Conservation (phyloP, 768 basidiomycete genomes). For the Boletus rubescentipes region DNA sequence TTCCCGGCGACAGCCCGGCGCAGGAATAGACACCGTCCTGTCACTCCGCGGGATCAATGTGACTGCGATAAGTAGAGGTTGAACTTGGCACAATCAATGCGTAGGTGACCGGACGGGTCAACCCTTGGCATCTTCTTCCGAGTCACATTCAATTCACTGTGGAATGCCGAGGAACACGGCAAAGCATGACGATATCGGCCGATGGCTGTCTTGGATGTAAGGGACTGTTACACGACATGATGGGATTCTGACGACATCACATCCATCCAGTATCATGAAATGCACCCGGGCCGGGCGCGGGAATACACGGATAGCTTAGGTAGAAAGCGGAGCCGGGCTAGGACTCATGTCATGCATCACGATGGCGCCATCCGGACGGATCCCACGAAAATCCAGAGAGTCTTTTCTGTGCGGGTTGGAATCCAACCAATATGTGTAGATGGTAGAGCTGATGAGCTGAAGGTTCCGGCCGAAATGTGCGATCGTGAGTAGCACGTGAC, state of each 20-base stretch:
- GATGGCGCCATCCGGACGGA: not conserved
- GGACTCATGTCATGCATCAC: too few species aligned
- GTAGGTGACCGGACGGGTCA: too few species aligned
- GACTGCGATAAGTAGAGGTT: not conserved
- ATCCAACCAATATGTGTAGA: too few species aligned
- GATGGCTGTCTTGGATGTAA: not conserved
- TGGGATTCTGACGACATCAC: not conserved
- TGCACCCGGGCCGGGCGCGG: not conserved
- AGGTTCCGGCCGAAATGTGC: not conserved
- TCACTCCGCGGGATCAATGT: not conserved
- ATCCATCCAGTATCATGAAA: too few species aligned
- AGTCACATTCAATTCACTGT: not conserved
- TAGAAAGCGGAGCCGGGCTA: not conserved
- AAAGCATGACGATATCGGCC: not conserved
- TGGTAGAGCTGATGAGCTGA: too few species aligned
- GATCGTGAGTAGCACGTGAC: slow-evolving; percentile 14
- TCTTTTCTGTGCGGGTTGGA: too few species aligned
- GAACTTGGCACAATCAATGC: not conserved
- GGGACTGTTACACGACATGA: not conserved
- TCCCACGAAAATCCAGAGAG: not conserved
- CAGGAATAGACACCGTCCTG: not conserved
- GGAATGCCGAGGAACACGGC: not conserved
- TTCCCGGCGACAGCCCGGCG: too few species aligned
- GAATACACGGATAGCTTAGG: slow-evolving; percentile 4
- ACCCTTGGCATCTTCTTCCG: not conserved